Evolutionary conservation across 176 grass and related monocot genomes (phyloP).

Genomic region (Aegilops longissima): DNA sequence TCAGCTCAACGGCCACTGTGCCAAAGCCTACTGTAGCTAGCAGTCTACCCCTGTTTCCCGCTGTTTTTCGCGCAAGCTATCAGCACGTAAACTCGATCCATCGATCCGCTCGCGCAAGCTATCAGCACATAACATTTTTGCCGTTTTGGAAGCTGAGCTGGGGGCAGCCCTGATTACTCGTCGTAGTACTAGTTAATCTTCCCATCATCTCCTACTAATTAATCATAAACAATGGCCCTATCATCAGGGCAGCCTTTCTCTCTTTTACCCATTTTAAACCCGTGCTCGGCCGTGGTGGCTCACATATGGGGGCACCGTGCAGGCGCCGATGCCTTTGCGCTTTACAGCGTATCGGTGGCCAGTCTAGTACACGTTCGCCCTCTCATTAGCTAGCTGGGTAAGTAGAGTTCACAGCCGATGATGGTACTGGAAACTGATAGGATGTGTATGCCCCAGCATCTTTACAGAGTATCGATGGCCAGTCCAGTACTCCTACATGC

Average conservation of each 20-base stretch:
- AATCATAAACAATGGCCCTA: neutral
- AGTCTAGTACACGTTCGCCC: neutral
- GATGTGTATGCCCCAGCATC: slow-evolving; percentile 4
- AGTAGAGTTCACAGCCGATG: slow-evolving; percentile 29
- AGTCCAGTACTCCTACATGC: neutral
- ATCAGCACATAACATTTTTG: neutral
- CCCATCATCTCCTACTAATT: neutral
- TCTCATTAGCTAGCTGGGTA: slow-evolving; percentile 40
- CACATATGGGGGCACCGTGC: slow-evolving; percentile 30
- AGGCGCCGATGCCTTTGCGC: neutral
- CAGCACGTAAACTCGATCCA: neutral
- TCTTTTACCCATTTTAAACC: neutral
- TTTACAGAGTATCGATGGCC: slow-evolving; percentile 37
- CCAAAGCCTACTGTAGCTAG: slow-evolving; percentile 3
- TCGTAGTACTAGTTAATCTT: neutral
- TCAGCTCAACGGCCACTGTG: slow-evolving; percentile 32
- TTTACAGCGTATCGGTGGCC: slow-evolving; percentile 43
- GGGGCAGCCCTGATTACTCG: neutral
- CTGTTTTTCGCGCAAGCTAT: neutral
- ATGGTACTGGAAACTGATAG: slow-evolving; percentile 31
- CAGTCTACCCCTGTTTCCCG: neutral
- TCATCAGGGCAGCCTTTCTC: neutral
- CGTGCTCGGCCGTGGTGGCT: neutral
- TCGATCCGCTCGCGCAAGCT: neutral
- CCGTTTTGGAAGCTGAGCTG: slow-evolving; percentile 39